Evolutionary conservation across 2,329 filamentous ascomycete genomes (phyloP), one percentile per base, ranked within the genome.

Genomic region (Penicillium fuscoglaucum): DNA sequence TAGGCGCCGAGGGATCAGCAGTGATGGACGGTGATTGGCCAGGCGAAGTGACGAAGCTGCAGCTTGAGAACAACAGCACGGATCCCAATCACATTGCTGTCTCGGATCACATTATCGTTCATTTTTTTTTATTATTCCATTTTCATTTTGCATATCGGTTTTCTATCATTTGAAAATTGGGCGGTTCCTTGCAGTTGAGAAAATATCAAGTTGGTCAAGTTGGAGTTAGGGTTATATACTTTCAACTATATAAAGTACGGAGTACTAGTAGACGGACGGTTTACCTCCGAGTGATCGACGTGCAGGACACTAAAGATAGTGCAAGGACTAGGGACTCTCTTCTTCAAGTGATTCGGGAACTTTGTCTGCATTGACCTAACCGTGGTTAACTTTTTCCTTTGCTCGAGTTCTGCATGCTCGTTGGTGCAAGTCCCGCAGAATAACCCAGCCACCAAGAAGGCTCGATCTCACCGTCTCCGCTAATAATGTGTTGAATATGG

Each of bases 391-490:
- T 60, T 47, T 59, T 54, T 52, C 47, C 39, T 63, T 44, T 58
- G 26, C 59, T 50, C 54, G 52, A 54, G 52, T 65, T 64, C 64
- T 66, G 63, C 60, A 65, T 65, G 65, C 69, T 70, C 66, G 69
- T 72, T 72, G 70, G 69, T 69, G 66, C 62, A 62, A 29, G 31
- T 46, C 51, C 61, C 46, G 53, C 56, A 58, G 60, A 26, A 54
- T 29, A 54, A 52, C 52, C 60, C 61, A 68, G 64, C 68, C 64
- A 70, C 63, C 62, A 43, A 60, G 52, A 61, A 61, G 68, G 66
- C 66, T 68, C 61, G 63, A 68, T 68, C 61, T 63, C 58, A 62
- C 55, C 60, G 66, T 66, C 58, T 68, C 70, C 65, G 64, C 70
- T 72, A 71, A 72, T 72, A 58, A 67, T 60, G 62, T 68, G 58